A percentile compares a stretch with the other conserved stretches of the same genome.
Conservation (phyloP, 768 basidiomycete genomes). For the Glaciozyma antarctica region DNA sequence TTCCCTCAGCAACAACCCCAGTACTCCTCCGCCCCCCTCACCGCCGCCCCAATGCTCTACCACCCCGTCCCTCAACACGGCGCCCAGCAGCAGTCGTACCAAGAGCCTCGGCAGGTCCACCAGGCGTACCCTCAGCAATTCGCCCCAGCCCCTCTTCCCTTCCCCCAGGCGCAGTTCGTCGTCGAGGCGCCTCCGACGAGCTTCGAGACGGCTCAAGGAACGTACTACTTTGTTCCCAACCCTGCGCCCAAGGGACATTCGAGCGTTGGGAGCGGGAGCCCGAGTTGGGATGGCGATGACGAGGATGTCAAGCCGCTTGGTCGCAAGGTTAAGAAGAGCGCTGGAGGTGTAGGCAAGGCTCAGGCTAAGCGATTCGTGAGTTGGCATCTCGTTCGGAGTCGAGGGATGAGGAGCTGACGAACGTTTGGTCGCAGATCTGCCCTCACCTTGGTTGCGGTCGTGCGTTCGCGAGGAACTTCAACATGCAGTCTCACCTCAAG, state of each 20-base stretch:
- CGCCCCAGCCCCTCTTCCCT: not conserved
- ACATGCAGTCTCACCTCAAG: constrained; percentile 30
- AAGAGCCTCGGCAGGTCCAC: not conserved
- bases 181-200: not conserved
- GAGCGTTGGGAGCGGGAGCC: not conserved
- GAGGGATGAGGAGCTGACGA: too few relatives aligned
- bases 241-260: not conserved
- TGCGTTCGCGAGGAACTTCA: constrained; percentile 28
- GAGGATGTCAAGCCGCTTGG: not conserved
- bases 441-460: constrained; percentile 24
- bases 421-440: constrained; percentile 9
- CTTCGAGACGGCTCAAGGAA: not conserved
- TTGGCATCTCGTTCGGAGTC: not conserved
- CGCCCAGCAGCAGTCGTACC: not conserved
- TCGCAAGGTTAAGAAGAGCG: not conserved
- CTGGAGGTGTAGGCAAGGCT: not conserved
- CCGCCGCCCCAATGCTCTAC: not conserved
- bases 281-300: not conserved
- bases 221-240: constrained; percentile 6
- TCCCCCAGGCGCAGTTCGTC: not conserved
- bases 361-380: constrained; percentile 9
- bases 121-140: not conserved
- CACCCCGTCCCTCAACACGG: not conserved
- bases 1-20: not conserved
- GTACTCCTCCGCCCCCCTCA: not conserved